These are phyloP conservation scores for Odonthalia washingtoniensis DNA, from an alignment of 31 red algal species.

Conservation along the genomic window DNA sequence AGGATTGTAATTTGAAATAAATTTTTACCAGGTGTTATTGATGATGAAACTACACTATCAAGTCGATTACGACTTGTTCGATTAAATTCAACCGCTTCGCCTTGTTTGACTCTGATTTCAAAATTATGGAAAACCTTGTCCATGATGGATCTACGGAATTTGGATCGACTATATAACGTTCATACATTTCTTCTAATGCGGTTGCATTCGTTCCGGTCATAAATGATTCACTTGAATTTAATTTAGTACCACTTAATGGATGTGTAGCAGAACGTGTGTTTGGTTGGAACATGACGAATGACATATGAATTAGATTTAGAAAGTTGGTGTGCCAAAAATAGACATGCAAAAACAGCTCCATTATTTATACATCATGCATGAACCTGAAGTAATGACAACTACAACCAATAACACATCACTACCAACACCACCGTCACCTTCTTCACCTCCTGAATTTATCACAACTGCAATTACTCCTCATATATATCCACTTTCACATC, in stretches of 20 bases:
- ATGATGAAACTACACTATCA: slow-evolving; percentile 37
- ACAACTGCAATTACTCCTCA: too few relatives aligned
- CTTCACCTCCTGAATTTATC: too few relatives aligned
- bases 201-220: slow-evolving; percentile 94
- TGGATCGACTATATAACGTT: slow-evolving; percentile 84
- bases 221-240: slow-evolving; percentile 92
- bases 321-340: too few relatives aligned
- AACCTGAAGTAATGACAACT: too few relatives aligned
- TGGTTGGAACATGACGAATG: slow-evolving; percentile 54
- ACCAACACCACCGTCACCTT: too few relatives aligned
- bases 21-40: slow-evolving; percentile 79
- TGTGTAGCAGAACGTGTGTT: slow-evolving; percentile 77
- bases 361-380: too few relatives aligned
- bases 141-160: slow-evolving; percentile 91
- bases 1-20: slow-evolving; percentile 91
- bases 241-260: slow-evolving; percentile 74
- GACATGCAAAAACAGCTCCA: too few relatives aligned
- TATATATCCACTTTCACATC: too few relatives aligned
- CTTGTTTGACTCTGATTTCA: slow-evolving; percentile 76
- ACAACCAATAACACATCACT: too few relatives aligned
- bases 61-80: slow-evolving; percentile 82
- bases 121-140: slow-evolving; percentile 97
- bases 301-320: too few relatives aligned
- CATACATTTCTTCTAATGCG: slow-evolving; percentile 98
- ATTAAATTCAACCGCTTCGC: slow-evolving; percentile 75